Evolutionary conservation across 495 filamentous ascomycete genomes (phyloP).

Genomic region (Xylaria curta): DNA sequence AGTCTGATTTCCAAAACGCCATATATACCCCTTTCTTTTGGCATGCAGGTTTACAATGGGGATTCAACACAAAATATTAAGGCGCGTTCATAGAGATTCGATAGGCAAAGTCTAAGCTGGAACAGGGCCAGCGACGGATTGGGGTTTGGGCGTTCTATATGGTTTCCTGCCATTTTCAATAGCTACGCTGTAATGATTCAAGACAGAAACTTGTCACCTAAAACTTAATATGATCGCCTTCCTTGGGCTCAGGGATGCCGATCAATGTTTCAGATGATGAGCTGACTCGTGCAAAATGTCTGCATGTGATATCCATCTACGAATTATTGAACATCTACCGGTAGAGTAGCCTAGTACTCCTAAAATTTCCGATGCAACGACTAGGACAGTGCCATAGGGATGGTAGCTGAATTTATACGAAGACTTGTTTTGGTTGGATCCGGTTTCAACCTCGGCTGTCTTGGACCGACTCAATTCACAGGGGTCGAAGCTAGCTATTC

Average conservation of each 20-base stretch:
- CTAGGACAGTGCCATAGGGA: neutral
- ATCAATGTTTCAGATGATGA: neutral
- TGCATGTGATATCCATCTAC: conserved; percentile 13
- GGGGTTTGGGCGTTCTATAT: conserved; percentile 17
- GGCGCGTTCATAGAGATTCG: conserved; percentile 21
- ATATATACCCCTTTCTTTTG: conserved; percentile 26
- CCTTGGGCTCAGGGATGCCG: neutral
- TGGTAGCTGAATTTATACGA: neutral
- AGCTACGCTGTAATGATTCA: neutral
- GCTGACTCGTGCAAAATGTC: conserved; percentile 12
- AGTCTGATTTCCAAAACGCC: neutral
- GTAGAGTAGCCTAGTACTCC: neutral
- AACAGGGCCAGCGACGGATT: neutral
- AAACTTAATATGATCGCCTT: conserved; percentile 8
- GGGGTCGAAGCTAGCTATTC: neutral
- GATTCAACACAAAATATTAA: neutral
- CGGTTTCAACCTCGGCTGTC: conserved; percentile 13
- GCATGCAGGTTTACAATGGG: neutral
- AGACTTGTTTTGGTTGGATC: neutral
- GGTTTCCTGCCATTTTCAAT: neutral
- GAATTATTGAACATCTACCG: neutral
- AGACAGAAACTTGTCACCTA: neutral
- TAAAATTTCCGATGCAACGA: neutral
- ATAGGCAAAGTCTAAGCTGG: neutral
- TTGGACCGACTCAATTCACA: neutral